Conservation (phyloP, 129 eudicot species). For the Heracleum sosnowskyi region DNA sequence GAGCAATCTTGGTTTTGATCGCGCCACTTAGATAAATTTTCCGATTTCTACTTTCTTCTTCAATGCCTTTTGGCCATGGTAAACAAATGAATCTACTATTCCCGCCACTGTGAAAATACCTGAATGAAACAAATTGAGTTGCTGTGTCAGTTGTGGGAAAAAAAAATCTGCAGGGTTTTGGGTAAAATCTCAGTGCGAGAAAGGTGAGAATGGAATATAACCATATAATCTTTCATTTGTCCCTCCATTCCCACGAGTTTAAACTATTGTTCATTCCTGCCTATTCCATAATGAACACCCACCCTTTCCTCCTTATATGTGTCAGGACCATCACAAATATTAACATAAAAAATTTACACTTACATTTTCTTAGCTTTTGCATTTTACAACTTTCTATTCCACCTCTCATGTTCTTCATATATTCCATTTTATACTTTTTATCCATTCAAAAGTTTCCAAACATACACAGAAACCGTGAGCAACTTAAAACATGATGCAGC, state of each 20-base stretch:
- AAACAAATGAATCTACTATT: slow-evolving; percentile 71
- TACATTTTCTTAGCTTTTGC: not conserved
- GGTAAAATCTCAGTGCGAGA: not conserved
- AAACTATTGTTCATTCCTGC: not conserved
- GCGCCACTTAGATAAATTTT: slow-evolving; percentile 38
- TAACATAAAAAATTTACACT: not conserved
- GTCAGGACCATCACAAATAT: not conserved
- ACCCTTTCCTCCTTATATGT: not conserved
- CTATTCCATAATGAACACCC: no score
- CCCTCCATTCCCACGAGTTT: not conserved
- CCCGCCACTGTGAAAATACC: slow-evolving; percentile 89
- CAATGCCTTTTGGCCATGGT: slow-evolving; percentile 80
- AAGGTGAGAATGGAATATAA: not conserved
- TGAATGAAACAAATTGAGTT: slow-evolving; percentile 15
- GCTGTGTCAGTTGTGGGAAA: not conserved
- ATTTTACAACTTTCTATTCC: not conserved
- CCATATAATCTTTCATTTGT: no score
- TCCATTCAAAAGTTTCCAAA: not conserved
- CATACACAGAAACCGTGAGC: no score
- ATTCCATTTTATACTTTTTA: not conserved
- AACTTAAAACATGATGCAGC: not conserved
- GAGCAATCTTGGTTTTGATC: slow-evolving; percentile 10
- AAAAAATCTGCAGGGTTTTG: not conserved
- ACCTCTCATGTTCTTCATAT: not conserved
- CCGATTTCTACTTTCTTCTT: slow-evolving; percentile 74